phyloP scores from a whole-genome alignment of 805 yeast genomes.

The Candida corydali region DNA sequence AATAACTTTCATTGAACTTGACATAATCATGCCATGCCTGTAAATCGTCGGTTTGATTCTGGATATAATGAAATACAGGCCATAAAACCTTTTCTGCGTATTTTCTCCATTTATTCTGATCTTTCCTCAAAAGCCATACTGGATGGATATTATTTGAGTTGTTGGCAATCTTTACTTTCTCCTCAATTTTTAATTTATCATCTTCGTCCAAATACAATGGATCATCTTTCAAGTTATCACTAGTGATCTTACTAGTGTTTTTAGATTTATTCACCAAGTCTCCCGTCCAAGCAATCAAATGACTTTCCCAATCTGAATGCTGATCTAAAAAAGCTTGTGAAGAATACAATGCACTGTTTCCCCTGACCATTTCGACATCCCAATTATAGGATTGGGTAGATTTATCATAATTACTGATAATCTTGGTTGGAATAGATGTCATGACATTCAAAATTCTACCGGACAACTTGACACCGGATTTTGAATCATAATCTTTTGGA shows the following conservation, averaged over 20 bases:
- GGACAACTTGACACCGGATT: slow-evolving; percentile 35
- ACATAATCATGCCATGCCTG: slow-evolving; percentile 86
- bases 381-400: slow-evolving; percentile 37
- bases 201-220: slow-evolving; percentile 55
- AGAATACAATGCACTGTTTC: slow-evolving; percentile 81
- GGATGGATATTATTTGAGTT: slow-evolving; percentile 65
- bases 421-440: slow-evolving; percentile 64
- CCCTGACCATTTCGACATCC: slow-evolving; percentile 65
- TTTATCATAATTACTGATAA: slow-evolving; percentile 36
- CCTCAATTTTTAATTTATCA: slow-evolving; percentile 51
- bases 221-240: slow-evolving; percentile 38
- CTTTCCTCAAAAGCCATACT: slow-evolving; percentile 78
- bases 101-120: slow-evolving; percentile 79
- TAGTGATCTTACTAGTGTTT: slow-evolving; percentile 23
- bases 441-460: slow-evolving; percentile 69
- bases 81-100: slow-evolving; percentile 89
- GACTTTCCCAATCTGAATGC: slow-evolving; percentile 80
- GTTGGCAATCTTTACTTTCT: slow-evolving; percentile 42
- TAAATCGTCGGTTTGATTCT: slow-evolving; percentile 68
- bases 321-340: slow-evolving; percentile 61
- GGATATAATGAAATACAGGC: slow-evolving; percentile 94
- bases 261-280: slow-evolving; percentile 49
- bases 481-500: slow-evolving; percentile 25
- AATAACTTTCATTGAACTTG: slow-evolving; percentile 84
- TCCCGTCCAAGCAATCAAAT: slow-evolving; percentile 94